These are phyloP conservation scores for Thymus mandschuricus DNA, from an alignment of 257 asterid genomes.

Conservation along the genomic window DNA sequence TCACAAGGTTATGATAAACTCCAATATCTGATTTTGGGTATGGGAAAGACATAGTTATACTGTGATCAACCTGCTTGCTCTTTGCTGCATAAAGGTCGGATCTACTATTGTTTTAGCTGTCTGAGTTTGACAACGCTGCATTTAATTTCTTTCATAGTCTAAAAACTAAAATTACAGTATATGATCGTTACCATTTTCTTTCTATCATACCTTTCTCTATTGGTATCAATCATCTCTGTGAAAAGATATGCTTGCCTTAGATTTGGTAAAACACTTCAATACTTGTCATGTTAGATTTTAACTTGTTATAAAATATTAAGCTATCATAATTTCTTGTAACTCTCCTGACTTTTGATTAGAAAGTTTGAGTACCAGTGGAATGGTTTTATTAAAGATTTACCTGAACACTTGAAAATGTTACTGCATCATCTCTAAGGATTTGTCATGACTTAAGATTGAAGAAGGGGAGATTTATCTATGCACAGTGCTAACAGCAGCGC, in stretches of 20 bases:
- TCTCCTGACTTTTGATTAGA: too few species aligned
- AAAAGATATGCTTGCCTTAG: slow-evolving; percentile 20
- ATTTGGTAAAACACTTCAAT: neutral
- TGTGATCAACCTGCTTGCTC: slow-evolving; percentile 7
- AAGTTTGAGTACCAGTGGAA: too few species aligned
- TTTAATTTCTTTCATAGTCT: neutral
- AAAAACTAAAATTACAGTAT: neutral
- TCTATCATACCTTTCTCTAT: neutral
- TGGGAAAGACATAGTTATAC: too few species aligned
- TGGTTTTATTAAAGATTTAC: too few species aligned
- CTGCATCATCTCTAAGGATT: too few species aligned
- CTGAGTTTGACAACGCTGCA: neutral
- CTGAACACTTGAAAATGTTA: too few species aligned
- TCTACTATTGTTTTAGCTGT: neutral
- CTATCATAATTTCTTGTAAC: too few species aligned
- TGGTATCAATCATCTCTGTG: slow-evolving; percentile 3
- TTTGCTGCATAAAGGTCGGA: neutral
- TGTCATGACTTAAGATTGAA: too few species aligned
- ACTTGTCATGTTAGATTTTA: neutral
- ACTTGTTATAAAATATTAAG: neutral
- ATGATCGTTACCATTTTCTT: neutral
- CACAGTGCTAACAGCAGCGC: too few species aligned
- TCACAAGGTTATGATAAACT: slow-evolving; percentile 1
- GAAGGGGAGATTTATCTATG: too few species aligned
- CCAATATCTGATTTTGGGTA: neutral